Percentiles rank a stretch among this genome's conserved stretches.
Conservation (phyloP, 179 eudicot genomes). For the Beta macrorhiza region DNA sequence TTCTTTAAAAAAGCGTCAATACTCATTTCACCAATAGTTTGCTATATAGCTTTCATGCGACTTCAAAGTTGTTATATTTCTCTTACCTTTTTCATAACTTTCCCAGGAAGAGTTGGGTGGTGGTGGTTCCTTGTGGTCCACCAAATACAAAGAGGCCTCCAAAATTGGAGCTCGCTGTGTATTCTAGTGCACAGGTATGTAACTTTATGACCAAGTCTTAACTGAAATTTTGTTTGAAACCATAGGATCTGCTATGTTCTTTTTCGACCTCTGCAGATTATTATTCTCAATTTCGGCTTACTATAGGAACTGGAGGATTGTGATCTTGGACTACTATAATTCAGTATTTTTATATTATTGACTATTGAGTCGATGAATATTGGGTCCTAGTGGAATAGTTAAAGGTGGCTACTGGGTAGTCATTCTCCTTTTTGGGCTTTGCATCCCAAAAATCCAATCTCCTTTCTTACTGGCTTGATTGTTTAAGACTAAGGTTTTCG, state of each 20-base stretch:
- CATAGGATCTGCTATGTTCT: neutral
- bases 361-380: neutral
- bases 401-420: too few relatives aligned
- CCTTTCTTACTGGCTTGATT: neutral
- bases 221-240: slow-evolving; percentile 2
- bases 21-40: neutral
- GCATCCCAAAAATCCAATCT: neutral
- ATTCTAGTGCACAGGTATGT: slow-evolving; percentile 66
- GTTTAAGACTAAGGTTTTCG: neutral
- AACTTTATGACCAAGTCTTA: neutral
- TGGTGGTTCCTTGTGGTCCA: slow-evolving; percentile 67
- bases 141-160: slow-evolving; percentile 55
- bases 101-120: slow-evolving; percentile 75
- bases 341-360: neutral
- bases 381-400: neutral
- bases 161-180: slow-evolving; percentile 80
- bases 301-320: neutral
- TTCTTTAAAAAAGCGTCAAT: too few relatives aligned
- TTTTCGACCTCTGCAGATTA: neutral
- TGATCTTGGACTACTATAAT: neutral
- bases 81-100: slow-evolving; percentile 11
- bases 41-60: neutral
- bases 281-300: neutral
- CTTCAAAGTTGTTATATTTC: neutral
- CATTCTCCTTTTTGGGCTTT: neutral